phyloP scores from a whole-genome alignment of 352 stramenopile species.

The Pythium monospermum region DNA sequence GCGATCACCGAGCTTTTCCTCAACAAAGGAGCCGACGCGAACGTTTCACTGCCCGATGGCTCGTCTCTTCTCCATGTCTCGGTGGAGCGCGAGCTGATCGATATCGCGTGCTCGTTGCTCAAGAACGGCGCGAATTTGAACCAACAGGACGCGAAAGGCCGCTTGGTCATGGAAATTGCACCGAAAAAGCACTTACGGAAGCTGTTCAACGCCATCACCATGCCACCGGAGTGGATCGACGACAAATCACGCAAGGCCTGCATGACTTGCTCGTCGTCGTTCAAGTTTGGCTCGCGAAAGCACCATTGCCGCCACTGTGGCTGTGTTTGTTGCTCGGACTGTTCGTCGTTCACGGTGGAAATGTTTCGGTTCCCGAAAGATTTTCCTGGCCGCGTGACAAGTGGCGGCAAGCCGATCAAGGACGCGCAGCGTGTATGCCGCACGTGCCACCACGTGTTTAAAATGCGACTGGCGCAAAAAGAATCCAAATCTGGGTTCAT shows the following conservation, averaged over 20 bases:
- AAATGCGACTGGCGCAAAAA: slow-evolving; percentile 75
- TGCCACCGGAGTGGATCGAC: slow-evolving; percentile 75
- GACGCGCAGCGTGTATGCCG: slow-evolving; percentile 79
- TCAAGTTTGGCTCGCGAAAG: slow-evolving; percentile 77
- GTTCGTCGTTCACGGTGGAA: slow-evolving; percentile 72
- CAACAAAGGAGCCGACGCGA: slow-evolving; percentile 51
- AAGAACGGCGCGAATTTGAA: slow-evolving; percentile 70
- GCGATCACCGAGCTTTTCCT: slow-evolving; percentile 76
- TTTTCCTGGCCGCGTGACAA: slow-evolving; percentile 64
- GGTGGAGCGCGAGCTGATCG: slow-evolving; percentile 76
- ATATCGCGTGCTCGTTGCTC: slow-evolving; percentile 72
- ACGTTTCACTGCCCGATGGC: slow-evolving; percentile 71
- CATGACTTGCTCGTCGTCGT: slow-evolving; percentile 65
- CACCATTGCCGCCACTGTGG: slow-evolving; percentile 86
- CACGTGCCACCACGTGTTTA: slow-evolving; percentile 83
- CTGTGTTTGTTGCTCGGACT: slow-evolving; percentile 81
- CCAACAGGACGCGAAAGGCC: slow-evolving; percentile 59
- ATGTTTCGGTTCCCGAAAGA: slow-evolving; percentile 82
- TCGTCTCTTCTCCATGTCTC: slow-evolving; percentile 81
- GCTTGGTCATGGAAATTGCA: slow-evolving; percentile 69
- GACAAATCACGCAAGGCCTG: slow-evolving; percentile 66
- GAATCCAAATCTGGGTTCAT: slow-evolving; percentile 84
- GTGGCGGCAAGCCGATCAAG: slow-evolving; percentile 61
- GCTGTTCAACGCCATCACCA: slow-evolving; percentile 70
- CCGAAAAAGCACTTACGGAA: slow-evolving; percentile 81